These are phyloP conservation scores for Aureobasidium zeae DNA, from an alignment of 2,329 filamentous ascomycete species.

Conservation along the genomic window DNA sequence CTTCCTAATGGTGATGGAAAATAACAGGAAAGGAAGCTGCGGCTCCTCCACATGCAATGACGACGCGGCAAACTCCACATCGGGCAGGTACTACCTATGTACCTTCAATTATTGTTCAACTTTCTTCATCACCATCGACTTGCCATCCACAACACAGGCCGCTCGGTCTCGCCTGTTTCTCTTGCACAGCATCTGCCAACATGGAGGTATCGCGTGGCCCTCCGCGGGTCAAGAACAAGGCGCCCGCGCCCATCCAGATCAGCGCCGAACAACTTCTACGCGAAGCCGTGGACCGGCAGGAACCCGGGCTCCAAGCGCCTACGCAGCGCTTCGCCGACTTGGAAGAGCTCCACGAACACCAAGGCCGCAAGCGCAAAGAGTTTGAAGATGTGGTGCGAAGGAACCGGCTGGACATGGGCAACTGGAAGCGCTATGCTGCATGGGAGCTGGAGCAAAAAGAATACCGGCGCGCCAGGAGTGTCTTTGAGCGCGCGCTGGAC, in stretches of 20 bases:
- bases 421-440: constrained; percentile 95
- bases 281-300: constrained; percentile 94
- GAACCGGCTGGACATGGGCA: constrained; percentile 92
- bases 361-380: constrained; percentile 89
- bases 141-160: constrained; percentile 3
- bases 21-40: too few relatives aligned
- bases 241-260: constrained; percentile 71
- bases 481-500: constrained; percentile 92
- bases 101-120: too few relatives aligned
- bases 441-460: constrained; percentile 99
- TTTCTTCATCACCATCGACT: too few relatives aligned
- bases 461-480: constrained; percentile 77
- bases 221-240: constrained; percentile 98
- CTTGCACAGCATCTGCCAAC: constrained; percentile 24
- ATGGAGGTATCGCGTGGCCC: constrained; percentile 92
- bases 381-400: constrained; percentile 97
- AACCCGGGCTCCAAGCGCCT: constrained; percentile 75
- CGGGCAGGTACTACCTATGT: too few relatives aligned
- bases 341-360: constrained; percentile 95
- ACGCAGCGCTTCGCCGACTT: constrained; percentile 93
- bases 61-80: too few relatives aligned
- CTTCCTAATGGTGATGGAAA: too few relatives aligned
- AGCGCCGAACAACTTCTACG: constrained; percentile 94
- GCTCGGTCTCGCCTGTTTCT: background rate
- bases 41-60: too few relatives aligned